Evolutionary conservation across 2,329 filamentous ascomycete genomes (phyloP).

Genomic region (Fusarium oligoseptatum): DNA sequence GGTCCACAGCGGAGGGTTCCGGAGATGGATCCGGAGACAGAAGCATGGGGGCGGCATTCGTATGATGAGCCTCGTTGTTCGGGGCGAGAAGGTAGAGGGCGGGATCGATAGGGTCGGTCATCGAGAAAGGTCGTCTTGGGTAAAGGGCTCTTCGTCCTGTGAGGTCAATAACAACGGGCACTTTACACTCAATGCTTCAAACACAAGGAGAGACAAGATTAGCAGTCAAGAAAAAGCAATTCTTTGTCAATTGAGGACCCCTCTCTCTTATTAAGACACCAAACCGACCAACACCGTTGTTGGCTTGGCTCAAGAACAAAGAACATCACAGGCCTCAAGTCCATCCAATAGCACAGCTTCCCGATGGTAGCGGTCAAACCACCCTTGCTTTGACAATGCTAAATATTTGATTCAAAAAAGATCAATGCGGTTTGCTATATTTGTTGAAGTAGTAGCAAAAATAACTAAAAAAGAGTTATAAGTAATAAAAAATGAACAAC

Average conservation of each 20-base stretch:
- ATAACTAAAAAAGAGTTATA: neutral
- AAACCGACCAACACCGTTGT: neutral
- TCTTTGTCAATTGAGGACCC: neutral
- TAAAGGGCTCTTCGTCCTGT: neutral
- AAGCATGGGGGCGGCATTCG: constrained; percentile 2
- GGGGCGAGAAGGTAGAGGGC: neutral
- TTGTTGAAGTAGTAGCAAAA: constrained; percentile 25
- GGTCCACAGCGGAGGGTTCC: constrained; percentile 22
- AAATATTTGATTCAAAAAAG: neutral
- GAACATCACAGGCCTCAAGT: constrained; percentile 24
- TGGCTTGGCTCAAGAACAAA: constrained; percentile 28
- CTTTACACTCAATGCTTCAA: neutral
- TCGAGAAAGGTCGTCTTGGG: neutral
- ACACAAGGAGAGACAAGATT: neutral
- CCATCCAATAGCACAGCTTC: neutral
- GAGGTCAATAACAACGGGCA: neutral
- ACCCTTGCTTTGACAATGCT: constrained; percentile 25
- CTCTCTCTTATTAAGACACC: neutral
- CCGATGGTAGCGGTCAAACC: constrained; percentile 16
- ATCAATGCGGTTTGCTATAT: constrained; percentile 25
- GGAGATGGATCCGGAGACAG: constrained; percentile 32
- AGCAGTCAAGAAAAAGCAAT: neutral
- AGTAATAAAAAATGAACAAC: constrained; percentile 6
- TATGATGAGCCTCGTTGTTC: neutral
- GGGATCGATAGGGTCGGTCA: neutral